Evolutionary conservation across 2,329 filamentous ascomycete species (phyloP), one percentile per base, ranked within the genome.

Genomic region (Ophioceras dolichostomum): DNA sequence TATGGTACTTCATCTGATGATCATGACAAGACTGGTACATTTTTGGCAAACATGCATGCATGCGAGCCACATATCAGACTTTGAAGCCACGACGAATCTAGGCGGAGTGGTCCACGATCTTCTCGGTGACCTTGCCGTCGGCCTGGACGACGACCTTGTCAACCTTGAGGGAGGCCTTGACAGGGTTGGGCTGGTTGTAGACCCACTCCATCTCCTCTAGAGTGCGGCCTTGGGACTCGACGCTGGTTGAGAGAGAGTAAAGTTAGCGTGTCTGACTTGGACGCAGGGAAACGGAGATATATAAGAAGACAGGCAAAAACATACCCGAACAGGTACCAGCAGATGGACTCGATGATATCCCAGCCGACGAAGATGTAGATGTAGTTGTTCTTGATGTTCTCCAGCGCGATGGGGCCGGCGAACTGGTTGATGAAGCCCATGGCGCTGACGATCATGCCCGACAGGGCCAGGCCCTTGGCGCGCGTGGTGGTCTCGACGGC

Each of bases 121-220:
- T 67, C 51, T 66, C 64, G 8, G 57, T 56, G 10, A 68, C 62
- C 14, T 53, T 58, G 24, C 65, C 65, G 36, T 67, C 62, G 12
- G 54, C 49, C 43, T 60, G 58, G 13, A 69, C 47, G 31, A 68
- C 54, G 37, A 69, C 55, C 54, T 65, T 65, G 46, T 68, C 60
- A 43, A 68, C 56, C 36, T 54, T 56, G 40, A 60, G 54, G 4
- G 65, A 69, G 10, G 65, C 65, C 50, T 66, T 64, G 52, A 68
- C 65, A 1, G 65, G 64, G 43, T 64, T 62, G 18, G 61, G 58
- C 47, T 68, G 64, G 45, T 64, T 50, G 49, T 68, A 68, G 10
- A 68, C 61, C 62, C 63, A 66, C 44, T 66, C 63, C 26, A 68
- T 56, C 47, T 68, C 56, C 45, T 68, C 65, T 19, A 68, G 58